Evolutionary conservation across 2,329 filamentous ascomycete species (phyloP).

Genomic region (Drechslera avenae): DNA sequence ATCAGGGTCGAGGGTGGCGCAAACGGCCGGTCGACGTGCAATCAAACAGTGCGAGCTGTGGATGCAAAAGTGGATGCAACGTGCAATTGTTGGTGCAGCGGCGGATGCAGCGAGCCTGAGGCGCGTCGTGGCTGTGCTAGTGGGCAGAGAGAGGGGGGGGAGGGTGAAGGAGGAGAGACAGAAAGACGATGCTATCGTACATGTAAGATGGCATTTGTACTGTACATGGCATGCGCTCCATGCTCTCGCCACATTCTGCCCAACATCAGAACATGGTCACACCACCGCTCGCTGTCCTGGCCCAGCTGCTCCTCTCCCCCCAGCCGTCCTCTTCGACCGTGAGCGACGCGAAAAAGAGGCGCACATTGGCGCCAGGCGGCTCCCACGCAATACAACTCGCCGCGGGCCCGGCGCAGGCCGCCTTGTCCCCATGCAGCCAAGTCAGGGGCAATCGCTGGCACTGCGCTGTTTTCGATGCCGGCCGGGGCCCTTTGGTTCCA

Average conservation of each 20-base stretch:
- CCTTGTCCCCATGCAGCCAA: conserved; percentile 20
- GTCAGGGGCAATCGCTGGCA: conserved; percentile 37
- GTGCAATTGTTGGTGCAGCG: background rate
- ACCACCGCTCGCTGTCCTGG: too few relatives aligned
- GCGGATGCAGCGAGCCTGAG: conserved; percentile 17
- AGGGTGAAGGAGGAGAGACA: too few relatives aligned
- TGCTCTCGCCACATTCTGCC: too few relatives aligned
- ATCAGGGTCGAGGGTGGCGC: background rate
- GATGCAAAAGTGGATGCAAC: conserved; percentile 8
- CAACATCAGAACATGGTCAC: too few relatives aligned
- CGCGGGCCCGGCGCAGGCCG: conserved; percentile 2
- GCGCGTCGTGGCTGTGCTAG: conserved; percentile 20
- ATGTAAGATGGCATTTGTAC: too few relatives aligned
- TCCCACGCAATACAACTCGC: background rate
- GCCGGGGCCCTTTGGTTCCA: conserved; percentile 24
- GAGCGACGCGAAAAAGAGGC: background rate
- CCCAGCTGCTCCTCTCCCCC: background rate
- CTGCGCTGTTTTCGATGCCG: conserved; percentile 29
- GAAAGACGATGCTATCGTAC: too few relatives aligned
- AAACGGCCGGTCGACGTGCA: background rate
- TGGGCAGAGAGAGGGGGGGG: background rate
- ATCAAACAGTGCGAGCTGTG: conserved; percentile 6
- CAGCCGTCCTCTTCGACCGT: background rate
- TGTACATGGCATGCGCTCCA: too few relatives aligned
- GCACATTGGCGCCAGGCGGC: conserved; percentile 3